Evolutionary conservation across 495 filamentous ascomycete genomes (phyloP).

Genomic region (Xanthoparmelia taractica): DNA sequence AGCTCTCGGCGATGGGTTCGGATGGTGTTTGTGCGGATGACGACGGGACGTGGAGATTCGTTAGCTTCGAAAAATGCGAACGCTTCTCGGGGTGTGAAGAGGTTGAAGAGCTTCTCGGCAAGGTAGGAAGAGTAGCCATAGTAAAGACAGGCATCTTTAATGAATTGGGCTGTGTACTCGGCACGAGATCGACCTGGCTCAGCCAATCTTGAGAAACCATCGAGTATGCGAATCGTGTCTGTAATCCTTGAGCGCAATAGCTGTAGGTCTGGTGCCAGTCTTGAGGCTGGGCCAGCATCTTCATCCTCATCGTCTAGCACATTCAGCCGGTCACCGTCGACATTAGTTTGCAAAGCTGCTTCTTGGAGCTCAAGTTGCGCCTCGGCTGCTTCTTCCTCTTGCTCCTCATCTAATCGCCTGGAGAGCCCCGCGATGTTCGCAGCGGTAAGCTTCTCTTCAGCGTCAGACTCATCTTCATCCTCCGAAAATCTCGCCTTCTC

Average conservation of each 20-base stretch:
- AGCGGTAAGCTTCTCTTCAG: constrained; percentile 84
- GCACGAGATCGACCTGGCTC: constrained; percentile 71
- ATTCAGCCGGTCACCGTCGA: constrained; percentile 68
- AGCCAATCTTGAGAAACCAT: constrained; percentile 71
- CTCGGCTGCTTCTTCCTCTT: constrained; percentile 68
- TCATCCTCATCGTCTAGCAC: constrained; percentile 54
- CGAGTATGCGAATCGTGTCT: constrained; percentile 84
- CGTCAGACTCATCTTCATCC: constrained; percentile 83
- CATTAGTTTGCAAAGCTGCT: constrained; percentile 89
- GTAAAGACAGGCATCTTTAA: constrained; percentile 90
- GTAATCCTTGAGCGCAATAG: constrained; percentile 84
- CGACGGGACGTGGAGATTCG: constrained; percentile 81
- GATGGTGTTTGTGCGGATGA: constrained; percentile 89
- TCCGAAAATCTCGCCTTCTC: constrained; percentile 77
- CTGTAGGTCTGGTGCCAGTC: constrained; percentile 80
- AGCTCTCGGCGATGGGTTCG: constrained; percentile 86
- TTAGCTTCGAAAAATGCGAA: constrained; percentile 99
- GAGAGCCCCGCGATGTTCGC: constrained; percentile 94
- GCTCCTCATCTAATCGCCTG: constrained; percentile 64
- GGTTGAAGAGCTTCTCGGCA: constrained; percentile 77
- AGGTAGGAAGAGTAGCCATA: constrained; percentile 82
- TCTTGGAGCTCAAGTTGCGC: constrained; percentile 61
- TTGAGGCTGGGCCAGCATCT: constrained; percentile 41
- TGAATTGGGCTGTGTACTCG: constrained; percentile 76
- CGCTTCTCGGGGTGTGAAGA: constrained; percentile 89